Conservation (phyloP, 1,139 yeast species). For the Meyerozyma athensensis region DNA sequence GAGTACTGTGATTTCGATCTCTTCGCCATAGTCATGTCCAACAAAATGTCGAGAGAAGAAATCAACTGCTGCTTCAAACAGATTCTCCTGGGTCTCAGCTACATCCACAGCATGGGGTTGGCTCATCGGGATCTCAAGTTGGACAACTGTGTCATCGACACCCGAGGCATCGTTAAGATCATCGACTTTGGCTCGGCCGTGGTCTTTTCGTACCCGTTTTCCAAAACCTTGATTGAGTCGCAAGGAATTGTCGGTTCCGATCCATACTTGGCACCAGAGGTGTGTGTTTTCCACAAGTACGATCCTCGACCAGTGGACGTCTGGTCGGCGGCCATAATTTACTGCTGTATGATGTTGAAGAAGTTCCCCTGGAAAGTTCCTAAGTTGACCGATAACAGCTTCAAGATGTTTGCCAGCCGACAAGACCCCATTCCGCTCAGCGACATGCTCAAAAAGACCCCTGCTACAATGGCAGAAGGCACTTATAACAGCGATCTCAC, state of each 20-base stretch:
- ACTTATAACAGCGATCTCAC: slow-evolving; percentile 2
- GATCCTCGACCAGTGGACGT: slow-evolving; percentile 94
- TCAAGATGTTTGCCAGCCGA: slow-evolving; percentile 56
- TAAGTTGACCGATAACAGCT: slow-evolving; percentile 77
- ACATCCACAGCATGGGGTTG: slow-evolving; percentile 81
- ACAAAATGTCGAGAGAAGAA: slow-evolving; percentile 82
- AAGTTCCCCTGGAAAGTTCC: slow-evolving; percentile 98
- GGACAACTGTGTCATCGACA: slow-evolving; percentile 88
- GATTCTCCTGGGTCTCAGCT: slow-evolving; percentile 73
- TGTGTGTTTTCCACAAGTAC: slow-evolving; percentile 72
- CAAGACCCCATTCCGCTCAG: slow-evolving; percentile 41
- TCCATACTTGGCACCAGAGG: slow-evolving; percentile 94
- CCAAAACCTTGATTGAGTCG: slow-evolving; percentile 72
- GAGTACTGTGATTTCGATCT: slow-evolving; percentile 92
- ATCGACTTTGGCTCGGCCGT: slow-evolving; percentile 96
- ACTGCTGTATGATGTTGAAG: slow-evolving; percentile 90
- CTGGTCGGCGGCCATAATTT: slow-evolving; percentile 91
- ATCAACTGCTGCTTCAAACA: slow-evolving; percentile 90
- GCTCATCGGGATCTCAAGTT: slow-evolving; percentile 91
- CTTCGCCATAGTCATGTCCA: slow-evolving; percentile 94
- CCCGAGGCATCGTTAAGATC: slow-evolving; percentile 78
- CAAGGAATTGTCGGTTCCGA: slow-evolving; percentile 93
- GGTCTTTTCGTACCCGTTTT: slow-evolving; percentile 86
- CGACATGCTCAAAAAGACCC: slow-evolving; percentile 39
- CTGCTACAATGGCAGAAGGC: slow-evolving; percentile 12